Percentiles rank a stretch among this genome's conserved stretches.
Evolutionary conservation across 2,329 filamentous ascomycete species (phyloP).

Genomic region (Pseudogymnoascus sp.): DNA sequence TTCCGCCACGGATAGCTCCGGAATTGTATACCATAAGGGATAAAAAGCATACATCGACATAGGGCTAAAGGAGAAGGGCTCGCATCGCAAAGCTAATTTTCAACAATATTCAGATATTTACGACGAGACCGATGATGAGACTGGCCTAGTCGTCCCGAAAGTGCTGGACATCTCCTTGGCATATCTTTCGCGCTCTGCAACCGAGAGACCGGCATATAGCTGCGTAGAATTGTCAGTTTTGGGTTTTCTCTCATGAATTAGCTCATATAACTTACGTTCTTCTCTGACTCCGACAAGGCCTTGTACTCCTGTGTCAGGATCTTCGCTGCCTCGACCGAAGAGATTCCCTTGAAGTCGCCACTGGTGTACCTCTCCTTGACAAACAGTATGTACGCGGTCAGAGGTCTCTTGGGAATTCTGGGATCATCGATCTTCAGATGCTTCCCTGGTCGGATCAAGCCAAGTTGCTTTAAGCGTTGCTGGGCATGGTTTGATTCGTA

Average conservation of each 20-base stretch:
- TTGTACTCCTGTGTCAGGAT: conserved; percentile 42
- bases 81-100: conserved; percentile 2
- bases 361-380: conserved; percentile 34
- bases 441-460: conserved; percentile 11
- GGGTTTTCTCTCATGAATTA: neutral
- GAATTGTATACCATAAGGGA: conserved; percentile 7
- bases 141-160: neutral
- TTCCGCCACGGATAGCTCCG: neutral
- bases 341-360: conserved; percentile 45
- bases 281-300: conserved; percentile 37
- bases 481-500: conserved; percentile 53
- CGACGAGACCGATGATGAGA: neutral
- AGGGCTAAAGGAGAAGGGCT: neutral
- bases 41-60: conserved; percentile 3
- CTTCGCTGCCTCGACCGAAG: conserved; percentile 31
- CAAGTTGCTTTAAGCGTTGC: conserved; percentile 16
- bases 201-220: neutral
- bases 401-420: conserved; percentile 40
- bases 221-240: neutral
- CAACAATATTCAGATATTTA: conserved; percentile 4
- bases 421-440: conserved; percentile 42
- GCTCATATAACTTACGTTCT: conserved; percentile 33
- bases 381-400: conserved; percentile 38
- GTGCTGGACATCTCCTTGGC: neutral
- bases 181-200: conserved; percentile 1